Conservation (phyloP, 805 yeast species). For the Yueomyces sinensis region DNA sequence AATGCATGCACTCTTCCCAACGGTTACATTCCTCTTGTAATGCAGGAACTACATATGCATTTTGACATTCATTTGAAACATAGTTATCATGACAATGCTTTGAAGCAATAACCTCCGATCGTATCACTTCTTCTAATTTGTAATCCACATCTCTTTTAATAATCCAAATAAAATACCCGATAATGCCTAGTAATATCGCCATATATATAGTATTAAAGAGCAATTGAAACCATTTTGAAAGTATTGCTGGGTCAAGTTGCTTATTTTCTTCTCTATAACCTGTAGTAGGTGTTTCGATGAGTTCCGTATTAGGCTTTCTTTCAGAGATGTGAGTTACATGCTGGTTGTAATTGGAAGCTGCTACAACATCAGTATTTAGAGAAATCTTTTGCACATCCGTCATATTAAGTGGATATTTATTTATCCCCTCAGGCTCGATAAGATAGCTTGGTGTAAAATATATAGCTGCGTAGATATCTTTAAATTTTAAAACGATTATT, state of each 20-base stretch:
- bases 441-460: no score
- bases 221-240: constrained; percentile 41
- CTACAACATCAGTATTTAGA: no score
- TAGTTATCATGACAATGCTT: constrained; percentile 58
- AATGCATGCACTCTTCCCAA: constrained; percentile 68
- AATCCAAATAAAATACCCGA: constrained; percentile 38
- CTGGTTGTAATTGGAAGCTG: no score
- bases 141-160: constrained; percentile 56
- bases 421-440: no score
- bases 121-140: constrained; percentile 50
- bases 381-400: no score
- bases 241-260: constrained; percentile 1
- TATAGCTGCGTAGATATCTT: no score
- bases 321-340: no score
- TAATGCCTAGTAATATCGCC: constrained; percentile 36
- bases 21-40: constrained; percentile 52
- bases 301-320: no score
- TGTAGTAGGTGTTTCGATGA: no score
- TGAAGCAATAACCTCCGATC: constrained; percentile 48
- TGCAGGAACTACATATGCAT: constrained; percentile 56
- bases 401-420: no score
- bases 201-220: constrained; percentile 42
- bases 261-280: not conserved
- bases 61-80: constrained; percentile 56
- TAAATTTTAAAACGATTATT: no score